Evolutionary conservation across 495 filamentous ascomycete species (phyloP).

Genomic region (Neurospora terricola): DNA sequence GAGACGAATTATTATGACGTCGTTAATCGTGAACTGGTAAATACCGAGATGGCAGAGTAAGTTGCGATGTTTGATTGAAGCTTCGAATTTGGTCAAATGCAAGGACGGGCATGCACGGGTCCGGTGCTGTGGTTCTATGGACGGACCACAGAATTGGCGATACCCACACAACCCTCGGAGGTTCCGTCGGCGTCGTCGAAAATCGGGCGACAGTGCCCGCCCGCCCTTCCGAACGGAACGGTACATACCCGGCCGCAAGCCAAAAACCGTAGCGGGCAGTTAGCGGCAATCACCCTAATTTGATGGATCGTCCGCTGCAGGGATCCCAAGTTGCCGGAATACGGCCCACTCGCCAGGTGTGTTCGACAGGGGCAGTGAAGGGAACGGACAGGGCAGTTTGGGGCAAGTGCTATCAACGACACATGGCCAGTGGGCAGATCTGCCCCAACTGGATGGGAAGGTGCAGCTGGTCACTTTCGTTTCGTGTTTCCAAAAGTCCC

Average conservation of each 20-base stretch:
- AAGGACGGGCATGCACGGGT: background rate
- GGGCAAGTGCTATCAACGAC: slow-evolving; percentile 5
- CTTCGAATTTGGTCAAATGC: background rate
- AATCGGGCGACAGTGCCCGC: background rate
- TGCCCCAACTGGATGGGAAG: background rate
- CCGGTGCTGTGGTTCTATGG: background rate
- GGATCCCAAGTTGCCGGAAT: background rate
- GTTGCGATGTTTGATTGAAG: background rate
- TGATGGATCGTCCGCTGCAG: background rate
- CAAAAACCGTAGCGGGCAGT: background rate
- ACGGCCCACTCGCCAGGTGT: background rate
- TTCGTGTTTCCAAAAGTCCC: background rate
- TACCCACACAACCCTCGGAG: background rate
- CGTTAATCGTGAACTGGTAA: background rate
- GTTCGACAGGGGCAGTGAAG: background rate
- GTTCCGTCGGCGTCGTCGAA: background rate
- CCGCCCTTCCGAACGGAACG: background rate
- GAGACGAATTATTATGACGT: background rate
- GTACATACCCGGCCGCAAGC: background rate
- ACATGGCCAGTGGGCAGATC: slow-evolving; percentile 22
- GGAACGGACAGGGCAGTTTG: background rate
- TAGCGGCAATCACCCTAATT: background rate
- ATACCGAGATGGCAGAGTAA: background rate
- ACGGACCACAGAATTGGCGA: background rate
- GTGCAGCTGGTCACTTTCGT: background rate